Evolutionary conservation across 2,329 filamentous ascomycete species (phyloP), one percentile per base, ranked within the genome.

Genomic region (Pseudocercospora pini-densiflorae): DNA sequence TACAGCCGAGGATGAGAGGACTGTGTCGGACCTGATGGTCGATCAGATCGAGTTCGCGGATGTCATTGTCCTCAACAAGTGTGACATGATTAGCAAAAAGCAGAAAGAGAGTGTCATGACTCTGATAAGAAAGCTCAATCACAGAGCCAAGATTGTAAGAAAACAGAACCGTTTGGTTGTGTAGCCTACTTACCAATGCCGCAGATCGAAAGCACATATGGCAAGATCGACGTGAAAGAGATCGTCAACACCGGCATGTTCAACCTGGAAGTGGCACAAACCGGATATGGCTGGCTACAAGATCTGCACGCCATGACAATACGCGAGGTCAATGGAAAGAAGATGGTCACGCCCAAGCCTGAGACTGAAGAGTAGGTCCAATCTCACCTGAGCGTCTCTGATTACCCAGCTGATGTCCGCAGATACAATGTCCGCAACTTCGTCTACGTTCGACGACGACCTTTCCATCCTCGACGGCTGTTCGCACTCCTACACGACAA

Each of bases 31-130:
- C 70, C 82, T 93, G 0, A 90, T 92, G 84, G 89, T 91, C 0
- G 90, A 92, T 71, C 90, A 92, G 73, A 90, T 92, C 66, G 90
- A 93, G 77, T 93, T 93, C 71, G 89, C 90, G 0, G 89, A 92
- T 70, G 89, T 92, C 6, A 84, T 92, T 14, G 83, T 92, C 3
- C 79, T 92, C 21, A 92, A 92, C 79, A 92, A 92, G 65, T 71
- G 86, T 5, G 89, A 92, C 67, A 86, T 88, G 66, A 87, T 91
- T 14, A 77, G 82, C 47, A 75, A 78, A 5, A 78, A 74, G 21
- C 83, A 81, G 0, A 80, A 62, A 12, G 24, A 53, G 9, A 63
- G 68, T 5, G 63, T 75, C 10, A 51, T 40, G 5, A 66, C 61
- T 4, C 53, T 75, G 23, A 83, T 19, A 72, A 77, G 83, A 64